These are phyloP conservation scores for Vitis hybrid DNA, from an alignment of 177 flowering plant species.

Conservation along the genomic window DNA sequence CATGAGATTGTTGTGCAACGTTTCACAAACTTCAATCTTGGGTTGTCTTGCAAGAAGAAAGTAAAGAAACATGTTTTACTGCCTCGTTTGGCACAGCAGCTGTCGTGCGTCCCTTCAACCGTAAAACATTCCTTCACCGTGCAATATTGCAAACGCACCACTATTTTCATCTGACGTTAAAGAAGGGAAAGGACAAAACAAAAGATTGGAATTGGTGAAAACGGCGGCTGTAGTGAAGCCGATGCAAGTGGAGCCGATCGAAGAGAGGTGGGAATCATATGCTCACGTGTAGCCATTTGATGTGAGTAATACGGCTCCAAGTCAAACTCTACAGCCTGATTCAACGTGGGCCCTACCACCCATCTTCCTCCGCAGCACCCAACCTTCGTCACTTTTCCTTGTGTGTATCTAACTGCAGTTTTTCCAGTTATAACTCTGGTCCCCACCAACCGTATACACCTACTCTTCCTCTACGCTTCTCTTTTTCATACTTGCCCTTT, in stretches of 20 bases:
- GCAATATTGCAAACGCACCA: too few relatives aligned
- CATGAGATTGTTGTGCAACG: constrained; percentile 5
- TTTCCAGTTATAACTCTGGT: constrained; percentile 14
- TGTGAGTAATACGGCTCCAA: not conserved
- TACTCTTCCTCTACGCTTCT: not conserved
- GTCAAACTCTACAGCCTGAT: constrained; percentile 11
- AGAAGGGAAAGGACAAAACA: too few relatives aligned
- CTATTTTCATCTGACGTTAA: too few relatives aligned
- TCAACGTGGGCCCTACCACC: not conserved
- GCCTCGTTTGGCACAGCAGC: constrained; percentile 8
- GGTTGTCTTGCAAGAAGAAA: too few relatives aligned
- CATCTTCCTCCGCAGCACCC: not conserved
- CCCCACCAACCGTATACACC: constrained; percentile 4
- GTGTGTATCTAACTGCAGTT: constrained; percentile 5
- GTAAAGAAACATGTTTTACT: not conserved
- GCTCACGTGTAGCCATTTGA: too few relatives aligned
- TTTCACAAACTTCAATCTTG: too few relatives aligned
- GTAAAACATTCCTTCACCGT: not conserved
- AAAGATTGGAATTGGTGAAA: too few relatives aligned
- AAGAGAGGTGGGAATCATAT: too few relatives aligned
- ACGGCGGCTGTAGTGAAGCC: not conserved
- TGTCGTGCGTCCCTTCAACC: constrained; percentile 1
- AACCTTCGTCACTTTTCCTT: too few relatives aligned
- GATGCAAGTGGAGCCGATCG: not conserved
- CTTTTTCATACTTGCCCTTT: not conserved